Percentiles rank a stretch among this genome's conserved stretches.
Evolutionary conservation across 2,329 filamentous ascomycete species (phyloP).

Genomic region (Byssochlamys sp.): DNA sequence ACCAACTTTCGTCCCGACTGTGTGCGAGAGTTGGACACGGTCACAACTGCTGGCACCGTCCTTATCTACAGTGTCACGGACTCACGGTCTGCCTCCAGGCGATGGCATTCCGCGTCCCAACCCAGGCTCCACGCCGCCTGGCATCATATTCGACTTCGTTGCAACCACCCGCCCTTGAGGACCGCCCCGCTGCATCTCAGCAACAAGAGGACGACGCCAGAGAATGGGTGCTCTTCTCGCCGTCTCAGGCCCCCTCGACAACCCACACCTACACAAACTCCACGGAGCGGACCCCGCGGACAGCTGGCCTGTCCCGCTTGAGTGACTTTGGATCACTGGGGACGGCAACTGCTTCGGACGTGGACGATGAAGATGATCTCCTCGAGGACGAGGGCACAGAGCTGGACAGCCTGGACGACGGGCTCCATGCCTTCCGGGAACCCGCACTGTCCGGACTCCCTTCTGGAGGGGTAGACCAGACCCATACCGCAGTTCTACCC

Average conservation of each 20-base stretch:
- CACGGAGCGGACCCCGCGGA: conserved; percentile 55
- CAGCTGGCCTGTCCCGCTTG: conserved; percentile 59
- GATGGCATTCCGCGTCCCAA: conserved; percentile 32
- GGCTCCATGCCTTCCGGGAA: conserved; percentile 76
- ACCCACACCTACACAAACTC: conserved; percentile 59
- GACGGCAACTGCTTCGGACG: conserved; percentile 37
- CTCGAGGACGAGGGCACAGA: conserved; percentile 55
- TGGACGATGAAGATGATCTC: conserved; percentile 49
- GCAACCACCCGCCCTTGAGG: conserved; percentile 17
- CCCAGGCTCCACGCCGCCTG: conserved; percentile 25
- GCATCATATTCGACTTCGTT: conserved; percentile 23
- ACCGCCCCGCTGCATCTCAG: conserved; percentile 20
- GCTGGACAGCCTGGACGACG: conserved; percentile 85
- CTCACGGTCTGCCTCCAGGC: not conserved
- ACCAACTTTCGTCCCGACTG: not conserved
- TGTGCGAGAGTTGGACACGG: not conserved
- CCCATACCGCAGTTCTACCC: conserved; percentile 65
- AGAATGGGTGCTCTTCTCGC: conserved; percentile 95
- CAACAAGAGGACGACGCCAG: conserved; percentile 60
- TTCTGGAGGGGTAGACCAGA: conserved; percentile 42
- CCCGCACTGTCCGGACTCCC: conserved; percentile 37
- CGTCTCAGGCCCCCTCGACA: conserved; percentile 54
- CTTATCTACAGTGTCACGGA: not conserved
- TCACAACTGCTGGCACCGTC: not conserved
- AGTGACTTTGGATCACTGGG: conserved; percentile 72